Evolutionary conservation across 805 yeast genomes (phyloP), one percentile per base, ranked within the genome.

Genomic region (Ogataea trehaloabstinens): DNA sequence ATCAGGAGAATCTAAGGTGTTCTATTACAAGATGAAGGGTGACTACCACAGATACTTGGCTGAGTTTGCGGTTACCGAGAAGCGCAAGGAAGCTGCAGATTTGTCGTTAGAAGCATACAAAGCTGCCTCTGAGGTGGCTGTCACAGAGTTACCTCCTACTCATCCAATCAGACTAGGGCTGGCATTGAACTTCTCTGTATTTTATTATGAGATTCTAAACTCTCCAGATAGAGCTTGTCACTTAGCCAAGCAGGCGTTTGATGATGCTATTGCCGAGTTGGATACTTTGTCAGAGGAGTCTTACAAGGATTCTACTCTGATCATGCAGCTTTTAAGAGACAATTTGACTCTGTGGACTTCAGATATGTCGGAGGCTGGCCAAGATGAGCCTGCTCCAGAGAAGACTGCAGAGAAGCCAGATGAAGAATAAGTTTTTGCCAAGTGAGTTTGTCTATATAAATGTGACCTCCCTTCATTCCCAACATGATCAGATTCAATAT

Each of bases 201-300:
- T 91, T 74, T 93, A 91, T 80, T 91, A 91, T 66, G 99, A 91
- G 76, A 95, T 93, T 63, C 85, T 90, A 70, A 90, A 91, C 71
- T 86, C 96, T 44, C 98, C 99, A 58, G 97, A 91, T 67, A 87
- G 95, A 70, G 99, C 99, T 56, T 91, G 99, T 70, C 95, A 90
- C 67, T 80, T 91, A 67, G 99, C 99, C 60, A 93, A 91, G 71
- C 96, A 91, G 73, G 98, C 99, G 28, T 91, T 93, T 57, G 99
- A 91, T 69, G 98, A 91, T 64, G 99, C 99, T 50, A 95, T 91
- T 65, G 96, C 99, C 50, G 98, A 93, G 73, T 80, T 91, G 66
- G 99, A 91, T 72, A 87, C 97, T 53, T 77, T 91, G 64, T 86
- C 95, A 32, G 99, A 91, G 73, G 99, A 91, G 74, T 85, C 96